Evolutionary conservation across 805 yeast species (phyloP), one percentile per base, ranked within the genome.

Genomic region (Cyberlindnera veronae): DNA sequence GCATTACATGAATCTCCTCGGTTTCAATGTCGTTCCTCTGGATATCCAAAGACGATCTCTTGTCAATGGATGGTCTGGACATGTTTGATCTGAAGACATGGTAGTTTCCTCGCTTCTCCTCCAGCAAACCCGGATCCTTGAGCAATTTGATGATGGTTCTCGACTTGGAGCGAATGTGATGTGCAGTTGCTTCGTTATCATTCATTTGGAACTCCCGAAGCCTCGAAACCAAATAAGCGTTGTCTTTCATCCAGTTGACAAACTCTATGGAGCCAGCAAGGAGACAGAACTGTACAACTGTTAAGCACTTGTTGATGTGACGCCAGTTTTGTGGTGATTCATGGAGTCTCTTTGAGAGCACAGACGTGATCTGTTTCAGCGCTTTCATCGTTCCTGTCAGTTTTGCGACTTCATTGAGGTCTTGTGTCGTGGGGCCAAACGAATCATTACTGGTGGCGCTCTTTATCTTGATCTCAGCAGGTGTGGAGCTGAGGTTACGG

Each of bases 361-460:
- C 63, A 22, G 58, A 60, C 6, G 62, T 58, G 6, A 79, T 70
- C 22, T 62, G 64, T 13, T 58, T 54, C 21, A 74, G 49, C 10
- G 70, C 64, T 44, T 61, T 63, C 13, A 64, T 45, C 34, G 67
- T 58, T 39, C 63, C 66, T 0, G 84, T 68, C 17, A 76, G 54
- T 3, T 64, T 58, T 1, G 81, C 68, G 3, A 79, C 58, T 36
- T 76, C 77, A 42, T 71, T 71, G 53, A 79, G 61, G 43, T 78
- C 73, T 6, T 71, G 62, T n/a, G 77, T 74, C 7, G 75, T 73
- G 1, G 82, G 82, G 1, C 84, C 80, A 50, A 69, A 62, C 2
- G 69, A 64, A 42, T 77, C 81, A 42, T 67, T 68, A 47, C 69
- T 72, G 18, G 82, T 77, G 8, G 81, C 77, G 16, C 64, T 60